These are phyloP conservation scores for Henckelia pumila DNA, from an alignment of 257 asterid species.

Conservation along the genomic window DNA sequence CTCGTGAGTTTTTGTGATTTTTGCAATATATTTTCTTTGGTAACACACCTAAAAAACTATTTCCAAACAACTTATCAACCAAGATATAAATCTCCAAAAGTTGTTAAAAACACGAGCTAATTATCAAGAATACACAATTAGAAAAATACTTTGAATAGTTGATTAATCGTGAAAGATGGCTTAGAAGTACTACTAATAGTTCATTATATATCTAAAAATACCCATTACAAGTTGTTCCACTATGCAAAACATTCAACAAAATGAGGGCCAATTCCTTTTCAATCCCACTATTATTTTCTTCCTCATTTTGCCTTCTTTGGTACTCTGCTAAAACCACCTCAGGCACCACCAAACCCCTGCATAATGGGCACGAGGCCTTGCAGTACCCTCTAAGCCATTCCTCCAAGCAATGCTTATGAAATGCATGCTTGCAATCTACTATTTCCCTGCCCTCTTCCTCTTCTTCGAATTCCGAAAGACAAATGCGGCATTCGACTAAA, in stretches of 20 bases:
- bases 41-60: no score
- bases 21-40: no score
- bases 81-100: no score
- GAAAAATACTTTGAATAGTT: no score
- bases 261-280: conserved; percentile 44
- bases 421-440: conserved; percentile 38
- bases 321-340: conserved; percentile 30
- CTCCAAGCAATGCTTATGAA: conserved; percentile 50
- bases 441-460: conserved; percentile 46
- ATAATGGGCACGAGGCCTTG: conserved; percentile 53
- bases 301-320: conserved; percentile 26
- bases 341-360: conserved; percentile 53
- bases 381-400: conserved; percentile 37
- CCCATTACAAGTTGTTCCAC: conserved; percentile 25
- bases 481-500: conserved; percentile 43
- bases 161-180: no score
- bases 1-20: no score
- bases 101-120: no score
- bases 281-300: conserved; percentile 17
- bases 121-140: no score
- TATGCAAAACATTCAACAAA: conserved; percentile 29
- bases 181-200: no score
- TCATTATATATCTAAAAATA: no score
- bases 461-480: conserved; percentile 40
- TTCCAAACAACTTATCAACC: no score